These are phyloP conservation scores for Aurantiochytrium sp. DNA, from an alignment of 108 stramenopile species.

Conservation along the genomic window DNA sequence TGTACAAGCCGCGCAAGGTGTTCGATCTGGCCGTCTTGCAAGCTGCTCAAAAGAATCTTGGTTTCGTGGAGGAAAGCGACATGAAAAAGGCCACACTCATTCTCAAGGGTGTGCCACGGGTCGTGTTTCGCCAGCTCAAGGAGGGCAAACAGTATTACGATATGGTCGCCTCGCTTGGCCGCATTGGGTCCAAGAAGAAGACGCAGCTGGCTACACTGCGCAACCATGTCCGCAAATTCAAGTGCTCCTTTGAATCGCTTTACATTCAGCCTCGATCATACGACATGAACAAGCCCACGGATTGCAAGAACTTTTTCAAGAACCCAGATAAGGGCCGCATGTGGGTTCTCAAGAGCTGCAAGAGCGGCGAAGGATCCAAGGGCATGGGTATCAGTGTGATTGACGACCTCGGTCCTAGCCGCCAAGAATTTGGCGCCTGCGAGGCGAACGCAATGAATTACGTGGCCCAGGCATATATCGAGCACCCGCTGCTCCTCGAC, in stretches of 20 bases:
- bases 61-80: background rate
- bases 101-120: background rate
- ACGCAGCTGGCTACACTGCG: conserved; percentile 4
- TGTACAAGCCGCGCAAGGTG: background rate
- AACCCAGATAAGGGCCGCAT: background rate
- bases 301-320: background rate
- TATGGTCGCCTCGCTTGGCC: background rate
- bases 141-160: conserved; percentile 18
- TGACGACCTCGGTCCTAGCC: background rate
- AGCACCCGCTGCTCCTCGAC: background rate
- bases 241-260: conserved; percentile 7
- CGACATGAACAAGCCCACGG: conserved; percentile 9
- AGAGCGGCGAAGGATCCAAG: conserved; percentile 10
- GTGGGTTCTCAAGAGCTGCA: conserved; percentile 16
- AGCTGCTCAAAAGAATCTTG: background rate
- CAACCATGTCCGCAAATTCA: conserved; percentile 3
- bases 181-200: conserved; percentile 14
- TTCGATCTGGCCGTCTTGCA: background rate
- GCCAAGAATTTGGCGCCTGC: conserved; percentile 13
- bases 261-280: background rate
- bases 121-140: conserved; percentile 3
- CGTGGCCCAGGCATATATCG: background rate
- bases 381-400: conserved; percentile 10
- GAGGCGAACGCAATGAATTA: conserved; percentile 6
- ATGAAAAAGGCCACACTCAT: conserved; percentile 13